Conservation (phyloP, 441 rosid genomes). For the Populus hybrid region DNA sequence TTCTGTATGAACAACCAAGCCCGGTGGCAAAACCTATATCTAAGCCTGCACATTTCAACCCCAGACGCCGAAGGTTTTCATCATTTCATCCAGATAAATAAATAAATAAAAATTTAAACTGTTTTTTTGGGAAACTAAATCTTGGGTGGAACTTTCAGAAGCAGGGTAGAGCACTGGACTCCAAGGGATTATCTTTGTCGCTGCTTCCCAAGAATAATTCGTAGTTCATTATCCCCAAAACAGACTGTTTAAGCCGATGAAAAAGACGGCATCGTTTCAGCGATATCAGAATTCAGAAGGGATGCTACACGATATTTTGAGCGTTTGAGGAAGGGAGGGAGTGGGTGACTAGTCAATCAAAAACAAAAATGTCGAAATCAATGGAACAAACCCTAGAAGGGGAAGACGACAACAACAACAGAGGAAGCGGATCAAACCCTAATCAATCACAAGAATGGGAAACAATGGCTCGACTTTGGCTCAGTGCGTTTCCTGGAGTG, state of each 20-base stretch:
- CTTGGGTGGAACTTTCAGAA: too few species aligned
- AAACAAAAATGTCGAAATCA: conserved; percentile 34
- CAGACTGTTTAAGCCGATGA: neutral
- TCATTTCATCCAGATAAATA: too few species aligned
- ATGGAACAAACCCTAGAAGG: conserved; percentile 40
- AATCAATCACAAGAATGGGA: conserved; percentile 75
- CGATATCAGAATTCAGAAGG: neutral
- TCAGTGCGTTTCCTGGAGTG: conserved; percentile 72
- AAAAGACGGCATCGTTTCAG: neutral
- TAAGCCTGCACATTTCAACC: too few species aligned
- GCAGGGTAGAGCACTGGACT: neutral
- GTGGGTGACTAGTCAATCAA: neutral
- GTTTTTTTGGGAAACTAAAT: too few species aligned
- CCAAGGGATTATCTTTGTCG: neutral
- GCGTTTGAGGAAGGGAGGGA: neutral
- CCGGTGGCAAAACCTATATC: too few species aligned
- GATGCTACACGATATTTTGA: neutral
- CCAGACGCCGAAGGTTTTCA: too few species aligned
- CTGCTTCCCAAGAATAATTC: neutral
- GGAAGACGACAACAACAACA: conserved; percentile 14
- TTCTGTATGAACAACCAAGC: too few species aligned
- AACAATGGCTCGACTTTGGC: conserved; percentile 80
- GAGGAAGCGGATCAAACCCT: conserved; percentile 29
- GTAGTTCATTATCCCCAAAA: neutral
- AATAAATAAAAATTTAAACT: too few species aligned